Base-by-base conservation (phyloP, 2,329 filamentous ascomycete genomes). In the Pseudogymnoascus sp. region DNA sequence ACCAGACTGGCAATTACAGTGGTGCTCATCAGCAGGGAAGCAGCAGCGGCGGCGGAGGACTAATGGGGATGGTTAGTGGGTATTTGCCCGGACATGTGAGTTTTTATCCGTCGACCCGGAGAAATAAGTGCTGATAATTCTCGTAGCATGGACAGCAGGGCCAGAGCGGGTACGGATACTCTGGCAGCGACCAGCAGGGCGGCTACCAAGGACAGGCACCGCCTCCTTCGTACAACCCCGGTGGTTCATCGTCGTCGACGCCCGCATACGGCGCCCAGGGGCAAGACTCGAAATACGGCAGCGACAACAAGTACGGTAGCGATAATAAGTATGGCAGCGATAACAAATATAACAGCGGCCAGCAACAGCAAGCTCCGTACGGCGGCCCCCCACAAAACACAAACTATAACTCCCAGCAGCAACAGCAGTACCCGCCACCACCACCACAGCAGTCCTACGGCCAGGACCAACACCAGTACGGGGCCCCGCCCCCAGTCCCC, bases 181-280 rank as follows among this genome's bases (percentile, higher is more conserved):
- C 83, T 21, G 61, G 62, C 21, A 67, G 64, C 31, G 60, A 60
- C 15, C 77, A 81, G 47, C 73, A 80, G 66, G 81, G 82, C 50
- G 78, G 79, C 38, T 90, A 89, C 78, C 65, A 70, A 53, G 87
- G 86, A 63, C 79, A 83, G 64, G 84, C 86, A 40, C 87, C 87
- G 11, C 82, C 84, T n/a, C 74, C 80, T 13, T 81, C 83, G 6
- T 87, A 87, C 72, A 82, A 86, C 69, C 75, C 79, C 28, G 63
- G 66, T 38, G 68, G 67, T 17, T 63, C 66, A 23, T 63, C 64
- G 17, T 63, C 62, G 11, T 28, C 26, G 26, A 65, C 67, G 44
- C 35, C 63, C 17, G 26, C 65, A 26, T 65, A 67, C 36, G 62
- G 61, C 40, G n/a, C 50, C 17, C 21, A 53, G 17, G 50, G 44